These are phyloP conservation scores for Rhizopus delemar DNA, from an alignment of 371 early-diverging fungal genomes.

Conservation along the genomic window DNA sequence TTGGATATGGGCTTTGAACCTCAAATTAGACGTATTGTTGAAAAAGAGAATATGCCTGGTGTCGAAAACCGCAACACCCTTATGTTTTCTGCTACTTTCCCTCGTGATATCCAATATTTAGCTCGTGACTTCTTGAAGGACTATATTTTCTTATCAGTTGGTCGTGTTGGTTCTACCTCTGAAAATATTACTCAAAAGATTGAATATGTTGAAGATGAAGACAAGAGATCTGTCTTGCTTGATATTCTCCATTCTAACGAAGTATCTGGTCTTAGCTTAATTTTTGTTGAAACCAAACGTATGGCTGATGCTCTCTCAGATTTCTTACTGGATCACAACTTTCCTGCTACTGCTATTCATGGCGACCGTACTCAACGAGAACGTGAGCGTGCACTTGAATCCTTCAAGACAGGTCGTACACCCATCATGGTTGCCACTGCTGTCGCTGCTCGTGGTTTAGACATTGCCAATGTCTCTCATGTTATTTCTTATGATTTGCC, in stretches of 20 bases:
- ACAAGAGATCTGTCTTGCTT: conserved; percentile 84
- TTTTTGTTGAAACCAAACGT: conserved; percentile 99
- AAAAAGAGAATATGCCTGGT: conserved; percentile 88
- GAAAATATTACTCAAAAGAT: conserved; percentile 93
- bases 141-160: conserved; percentile 91
- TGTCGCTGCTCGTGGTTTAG: conserved; percentile 99
- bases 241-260: conserved; percentile 80
- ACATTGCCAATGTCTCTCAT: conserved; percentile 87
- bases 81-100: conserved; percentile 98
- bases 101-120: conserved; percentile 90
- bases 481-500: conserved; percentile 97
- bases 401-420: conserved; percentile 89
- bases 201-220: conserved; percentile 84
- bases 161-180: conserved; percentile 93
- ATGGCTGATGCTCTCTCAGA: conserved; percentile 95
- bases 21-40: conserved; percentile 95
- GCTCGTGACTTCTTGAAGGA: conserved; percentile 94
- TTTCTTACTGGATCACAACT: conserved; percentile 68
- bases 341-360: conserved; percentile 96
- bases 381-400: conserved; percentile 91
- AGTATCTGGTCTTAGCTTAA: conserved; percentile 79
- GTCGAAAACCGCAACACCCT: conserved; percentile 86
- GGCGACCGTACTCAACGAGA: conserved; percentile 96
- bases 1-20: conserved; percentile 99
- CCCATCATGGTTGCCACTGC: conserved; percentile 99